phyloP scores from a whole-genome alignment of 306 rosid species.

The Lablab purpureus region DNA sequence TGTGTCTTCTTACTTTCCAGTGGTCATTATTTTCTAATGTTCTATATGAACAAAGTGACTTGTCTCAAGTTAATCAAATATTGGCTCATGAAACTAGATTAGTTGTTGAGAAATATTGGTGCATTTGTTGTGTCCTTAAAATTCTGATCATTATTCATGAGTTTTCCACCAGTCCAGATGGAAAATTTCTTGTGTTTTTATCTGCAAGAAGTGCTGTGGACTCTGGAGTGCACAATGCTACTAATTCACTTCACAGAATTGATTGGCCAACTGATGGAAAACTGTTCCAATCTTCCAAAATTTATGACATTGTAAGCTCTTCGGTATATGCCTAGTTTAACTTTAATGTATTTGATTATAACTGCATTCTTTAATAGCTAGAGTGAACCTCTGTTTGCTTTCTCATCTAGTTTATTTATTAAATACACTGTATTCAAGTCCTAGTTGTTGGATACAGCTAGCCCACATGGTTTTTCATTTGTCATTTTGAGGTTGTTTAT shows the following conservation, averaged over 20 bases:
- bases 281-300: slow-evolving; percentile 50
- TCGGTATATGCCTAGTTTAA: slow-evolving; percentile 1
- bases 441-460: not conserved
- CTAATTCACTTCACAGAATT: slow-evolving; percentile 88
- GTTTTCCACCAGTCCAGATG: slow-evolving; percentile 74
- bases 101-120: slow-evolving; percentile 13
- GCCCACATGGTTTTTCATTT: slow-evolving; percentile 4
- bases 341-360: slow-evolving; percentile 27
- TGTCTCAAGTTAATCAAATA: slow-evolving; percentile 2
- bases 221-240: slow-evolving; percentile 83
- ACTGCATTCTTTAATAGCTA: slow-evolving; percentile 28
- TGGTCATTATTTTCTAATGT: slow-evolving; percentile 2
- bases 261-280: slow-evolving; percentile 73
- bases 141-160: slow-evolving; percentile 31
- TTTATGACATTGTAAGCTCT: slow-evolving; percentile 72
- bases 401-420: slow-evolving; percentile 5
- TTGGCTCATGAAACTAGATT: slow-evolving; percentile 8
- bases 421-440: not conserved
- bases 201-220: slow-evolving; percentile 80
- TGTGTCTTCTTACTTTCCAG: not conserved
- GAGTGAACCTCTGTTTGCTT: not conserved
- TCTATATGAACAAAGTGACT: not conserved
- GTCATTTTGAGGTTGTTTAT: not conserved
- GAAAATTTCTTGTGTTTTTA: slow-evolving; percentile 75
- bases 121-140: slow-evolving; percentile 16